A percentile compares a stretch with the other conserved stretches of the same genome.
Conservation (phyloP, 495 filamentous ascomycete species). For the Rhypophila decipiens region DNA sequence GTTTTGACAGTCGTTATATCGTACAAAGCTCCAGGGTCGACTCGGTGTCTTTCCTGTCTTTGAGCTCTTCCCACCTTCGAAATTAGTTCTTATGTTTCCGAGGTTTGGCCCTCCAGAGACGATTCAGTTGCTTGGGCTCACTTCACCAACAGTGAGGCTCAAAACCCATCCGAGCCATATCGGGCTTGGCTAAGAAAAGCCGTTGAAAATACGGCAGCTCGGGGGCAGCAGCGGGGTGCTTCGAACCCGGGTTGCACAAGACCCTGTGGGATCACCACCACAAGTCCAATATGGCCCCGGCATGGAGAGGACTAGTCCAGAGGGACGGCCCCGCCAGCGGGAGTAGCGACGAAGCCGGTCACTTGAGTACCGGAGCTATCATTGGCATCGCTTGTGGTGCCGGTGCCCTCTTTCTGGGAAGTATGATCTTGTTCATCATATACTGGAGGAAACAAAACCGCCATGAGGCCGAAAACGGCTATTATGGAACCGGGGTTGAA, state of each 20-base stretch:
- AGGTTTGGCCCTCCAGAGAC: neutral
- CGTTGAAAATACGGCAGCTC: neutral
- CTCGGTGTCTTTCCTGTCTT: too few relatives aligned
- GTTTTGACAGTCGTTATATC: neutral
- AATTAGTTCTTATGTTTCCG: neutral
- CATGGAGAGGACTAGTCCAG: slow-evolving; percentile 22
- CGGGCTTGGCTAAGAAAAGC: neutral
- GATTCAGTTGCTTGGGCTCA: neutral
- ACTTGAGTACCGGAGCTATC: slow-evolving; percentile 37
- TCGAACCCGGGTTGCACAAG: neutral
- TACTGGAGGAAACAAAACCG: slow-evolving; percentile 35
- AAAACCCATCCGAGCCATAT: neutral
- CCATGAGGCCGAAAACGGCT: slow-evolving; percentile 15
- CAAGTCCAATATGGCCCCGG: slow-evolving; percentile 16
- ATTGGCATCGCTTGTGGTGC: slow-evolving; percentile 38
- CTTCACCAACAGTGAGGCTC: neutral
- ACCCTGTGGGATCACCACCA: neutral
- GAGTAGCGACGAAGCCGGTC: neutral
- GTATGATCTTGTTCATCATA: slow-evolving; percentile 31
- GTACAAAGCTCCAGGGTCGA: too few relatives aligned
- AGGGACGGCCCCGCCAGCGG: slow-evolving; percentile 11
- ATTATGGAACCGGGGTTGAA: slow-evolving; percentile 1
- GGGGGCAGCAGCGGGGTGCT: neutral
- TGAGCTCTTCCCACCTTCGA: too few relatives aligned
- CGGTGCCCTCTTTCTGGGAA: slow-evolving; percentile 31